Conservation (phyloP, 1,139 yeast species). For the Kodamaea plutei region DNA sequence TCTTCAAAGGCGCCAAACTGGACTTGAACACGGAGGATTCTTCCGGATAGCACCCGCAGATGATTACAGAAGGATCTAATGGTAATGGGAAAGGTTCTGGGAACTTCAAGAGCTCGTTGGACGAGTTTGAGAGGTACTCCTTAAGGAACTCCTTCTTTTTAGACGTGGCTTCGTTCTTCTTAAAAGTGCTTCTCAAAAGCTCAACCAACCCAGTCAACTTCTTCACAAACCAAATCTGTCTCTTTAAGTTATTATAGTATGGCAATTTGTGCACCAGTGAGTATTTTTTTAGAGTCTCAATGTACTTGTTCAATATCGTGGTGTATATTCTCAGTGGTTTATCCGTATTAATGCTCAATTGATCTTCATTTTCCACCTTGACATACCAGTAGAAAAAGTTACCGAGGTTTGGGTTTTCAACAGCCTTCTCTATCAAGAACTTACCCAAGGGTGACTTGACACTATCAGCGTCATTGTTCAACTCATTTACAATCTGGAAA, state of each 20-base stretch:
- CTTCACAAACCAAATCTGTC: constrained; percentile 45
- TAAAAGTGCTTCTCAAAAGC: constrained; percentile 35
- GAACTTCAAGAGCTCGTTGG: constrained; percentile 40
- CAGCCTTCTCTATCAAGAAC: constrained; percentile 72
- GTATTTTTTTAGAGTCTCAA: constrained; percentile 32
- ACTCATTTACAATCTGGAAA: constrained; percentile 22
- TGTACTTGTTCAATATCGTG: constrained; percentile 36
- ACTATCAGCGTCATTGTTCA: constrained; percentile 19
- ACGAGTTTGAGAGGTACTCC: constrained; percentile 37
- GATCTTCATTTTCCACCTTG: constrained; percentile 81
- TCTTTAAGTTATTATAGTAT: constrained; percentile 35
- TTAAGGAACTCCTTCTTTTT: constrained; percentile 40
- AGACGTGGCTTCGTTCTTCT: constrained; percentile 42
- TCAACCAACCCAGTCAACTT: constrained; percentile 41
- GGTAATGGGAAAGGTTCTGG: constrained; percentile 63
- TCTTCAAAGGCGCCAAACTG: constrained; percentile 81
- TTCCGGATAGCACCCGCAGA: constrained; percentile 75
- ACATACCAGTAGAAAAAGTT: constrained; percentile 90
- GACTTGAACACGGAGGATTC: constrained; percentile 87
- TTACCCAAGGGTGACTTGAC: constrained; percentile 64
- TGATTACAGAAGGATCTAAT: constrained; percentile 60
- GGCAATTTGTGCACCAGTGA: constrained; percentile 29
- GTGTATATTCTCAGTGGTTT: constrained; percentile 25
- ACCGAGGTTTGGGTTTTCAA: constrained; percentile 63
- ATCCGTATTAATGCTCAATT: constrained; percentile 23